These are phyloP conservation scores for Jatropha podagrica DNA, from an alignment of 441 rosid species.

Conservation along the genomic window DNA sequence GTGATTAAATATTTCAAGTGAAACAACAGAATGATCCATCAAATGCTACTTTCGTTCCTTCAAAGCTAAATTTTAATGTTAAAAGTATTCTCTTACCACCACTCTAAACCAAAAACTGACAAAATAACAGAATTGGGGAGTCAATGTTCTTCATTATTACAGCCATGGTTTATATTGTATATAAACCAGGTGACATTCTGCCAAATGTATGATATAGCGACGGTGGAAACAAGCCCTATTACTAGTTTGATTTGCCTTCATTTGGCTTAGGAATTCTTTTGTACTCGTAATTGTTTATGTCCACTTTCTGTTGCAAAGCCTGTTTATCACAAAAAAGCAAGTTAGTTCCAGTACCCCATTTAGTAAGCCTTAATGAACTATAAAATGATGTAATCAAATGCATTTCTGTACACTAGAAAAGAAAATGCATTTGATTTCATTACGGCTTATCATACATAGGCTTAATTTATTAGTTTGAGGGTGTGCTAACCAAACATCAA, in stretches of 20 bases:
- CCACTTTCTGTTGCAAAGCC: constrained; percentile 78
- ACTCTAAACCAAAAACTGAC: background rate
- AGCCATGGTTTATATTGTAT: background rate
- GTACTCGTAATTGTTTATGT: constrained; percentile 73
- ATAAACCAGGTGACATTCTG: background rate
- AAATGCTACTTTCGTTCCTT: background rate
- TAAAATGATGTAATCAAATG: no score
- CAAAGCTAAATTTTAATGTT: background rate
- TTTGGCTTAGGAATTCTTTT: constrained; percentile 72
- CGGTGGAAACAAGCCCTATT: background rate
- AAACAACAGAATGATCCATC: background rate
- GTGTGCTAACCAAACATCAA: background rate
- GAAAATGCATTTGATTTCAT: no score
- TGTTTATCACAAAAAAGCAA: constrained; percentile 24
- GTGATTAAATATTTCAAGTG: background rate
- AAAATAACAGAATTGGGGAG: background rate
- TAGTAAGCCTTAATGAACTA: no score
- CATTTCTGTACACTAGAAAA: no score
- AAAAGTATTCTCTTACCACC: background rate
- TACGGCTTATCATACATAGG: no score
- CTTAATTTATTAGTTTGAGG: background rate
- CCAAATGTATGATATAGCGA: background rate
- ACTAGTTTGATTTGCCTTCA: constrained; percentile 48
- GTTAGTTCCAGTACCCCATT: background rate
- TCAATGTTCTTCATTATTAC: background rate